These are phyloP conservation scores for Pythium rishiriense DNA, from an alignment of 352 stramenopile species.

Conservation along the genomic window DNA sequence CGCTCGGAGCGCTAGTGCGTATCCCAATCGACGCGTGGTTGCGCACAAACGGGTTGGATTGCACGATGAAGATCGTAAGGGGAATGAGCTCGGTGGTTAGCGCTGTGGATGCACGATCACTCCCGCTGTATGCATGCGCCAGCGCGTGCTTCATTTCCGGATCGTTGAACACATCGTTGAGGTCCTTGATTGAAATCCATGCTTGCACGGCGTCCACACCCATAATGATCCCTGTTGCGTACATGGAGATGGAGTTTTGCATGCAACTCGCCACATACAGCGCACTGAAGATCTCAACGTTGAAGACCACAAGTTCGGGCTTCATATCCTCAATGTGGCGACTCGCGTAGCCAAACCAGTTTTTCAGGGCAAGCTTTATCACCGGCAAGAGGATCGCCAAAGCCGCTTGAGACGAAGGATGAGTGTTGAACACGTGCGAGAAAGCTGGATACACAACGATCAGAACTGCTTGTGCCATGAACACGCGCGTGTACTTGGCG, in stretches of 20 bases:
- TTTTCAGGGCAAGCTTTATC: conserved; percentile 37
- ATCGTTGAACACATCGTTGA: conserved; percentile 11
- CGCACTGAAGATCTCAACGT: conserved; percentile 39
- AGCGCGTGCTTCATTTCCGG: neutral
- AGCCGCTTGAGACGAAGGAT: conserved; percentile 3
- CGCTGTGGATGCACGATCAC: neutral
- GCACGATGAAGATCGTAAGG: conserved; percentile 1
- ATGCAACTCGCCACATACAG: conserved; percentile 35
- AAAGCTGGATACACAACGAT: conserved; percentile 21
- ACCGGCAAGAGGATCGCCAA: conserved; percentile 25
- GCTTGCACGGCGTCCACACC: conserved; percentile 16
- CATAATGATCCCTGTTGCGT: conserved; percentile 21
- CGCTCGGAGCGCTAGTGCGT: neutral
- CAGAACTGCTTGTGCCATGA: conserved; percentile 6
- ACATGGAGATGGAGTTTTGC: conserved; percentile 29
- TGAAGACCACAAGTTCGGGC: too few relatives aligned
- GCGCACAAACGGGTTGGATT: neutral
- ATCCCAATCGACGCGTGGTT: conserved; percentile 2
- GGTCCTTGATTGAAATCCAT: conserved; percentile 20
- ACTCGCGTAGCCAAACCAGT: conserved; percentile 21
- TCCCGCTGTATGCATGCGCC: too few relatives aligned
- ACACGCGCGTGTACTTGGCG: conserved; percentile 15
- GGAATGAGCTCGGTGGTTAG: neutral
- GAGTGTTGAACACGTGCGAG: conserved; percentile 7
- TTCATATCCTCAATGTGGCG: conserved; percentile 27